Evolutionary conservation across 257 asterid genomes (phyloP), one percentile per base, ranked within the genome.

Genomic region (Primulina huaijiensis): DNA sequence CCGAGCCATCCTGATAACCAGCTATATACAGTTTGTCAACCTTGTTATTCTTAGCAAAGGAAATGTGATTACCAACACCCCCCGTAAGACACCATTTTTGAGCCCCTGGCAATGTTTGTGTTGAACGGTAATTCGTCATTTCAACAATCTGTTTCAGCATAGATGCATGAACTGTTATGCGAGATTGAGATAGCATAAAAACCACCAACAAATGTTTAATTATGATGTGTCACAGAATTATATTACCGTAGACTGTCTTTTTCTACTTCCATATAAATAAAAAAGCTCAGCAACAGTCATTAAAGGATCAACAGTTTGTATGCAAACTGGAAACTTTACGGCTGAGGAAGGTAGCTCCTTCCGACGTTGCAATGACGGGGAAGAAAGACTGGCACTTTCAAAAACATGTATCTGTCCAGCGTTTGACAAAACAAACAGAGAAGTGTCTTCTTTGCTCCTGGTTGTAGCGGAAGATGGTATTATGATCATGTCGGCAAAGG

Each of bases 1-100:
- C 84, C 70, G 97, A 92, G 78, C 96, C 98, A 81, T 92, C 92
- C 72, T 82, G 87, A 82, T 88, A 92, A 63, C 98, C 98, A 37
- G 87, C 89, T 65, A 84, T 79, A 70, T 84, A 92, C 72, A 92
- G 53, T 77, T 88, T 85, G 68, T 34, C 79, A 50, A 83, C 82
- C 82, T 58, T 77, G 79, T 66, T 83, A 72, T 82, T 85, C 71
- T 82, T 82, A 43, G 76, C 82, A 72, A 72, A 68, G 60, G 85
- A 74, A 72, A 82, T 65, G 77, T 84, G 87, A 82, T 86, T 85
- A 74, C 71, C 72, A 53, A 90, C 78, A 55, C 96, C 98, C 69
- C 98, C 98, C 62, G 92, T 81, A 80, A 92, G 73, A 80, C 87
- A 82, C 91, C 91, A 83, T 73, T 72, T 78, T 68, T 46, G 78